Evolutionary conservation across 768 basidiomycete genomes (phyloP).

Genomic region (Hygrophoropsis aurantiaca): DNA sequence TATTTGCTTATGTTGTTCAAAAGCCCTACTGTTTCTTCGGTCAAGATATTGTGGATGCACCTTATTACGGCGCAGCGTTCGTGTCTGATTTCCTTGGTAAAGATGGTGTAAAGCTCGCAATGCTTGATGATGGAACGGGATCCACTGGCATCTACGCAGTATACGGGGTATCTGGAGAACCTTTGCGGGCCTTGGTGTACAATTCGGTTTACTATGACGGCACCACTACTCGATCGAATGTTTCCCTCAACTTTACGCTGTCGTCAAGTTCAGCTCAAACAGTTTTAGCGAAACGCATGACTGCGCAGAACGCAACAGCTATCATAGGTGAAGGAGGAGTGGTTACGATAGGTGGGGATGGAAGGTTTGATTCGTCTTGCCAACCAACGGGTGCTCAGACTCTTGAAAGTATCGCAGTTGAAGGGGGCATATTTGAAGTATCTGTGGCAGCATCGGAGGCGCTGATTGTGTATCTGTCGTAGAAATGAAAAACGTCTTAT

Average conservation of each 20-base stretch:
- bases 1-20: neutral
- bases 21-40: constrained; percentile 44
- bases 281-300: constrained; percentile 29
- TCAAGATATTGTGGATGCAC: constrained; percentile 29
- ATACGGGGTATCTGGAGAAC: constrained; percentile 19
- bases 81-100: constrained; percentile 37
- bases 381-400: constrained; percentile 21
- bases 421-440: constrained; percentile 22
- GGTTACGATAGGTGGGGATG: constrained; percentile 35
- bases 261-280: constrained; percentile 11
- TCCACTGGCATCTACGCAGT: constrained; percentile 32
- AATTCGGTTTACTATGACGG: constrained; percentile 36
- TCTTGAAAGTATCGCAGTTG: constrained; percentile 24
- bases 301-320: constrained; percentile 34
- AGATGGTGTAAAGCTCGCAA: constrained; percentile 29
- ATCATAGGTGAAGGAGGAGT: constrained; percentile 29
- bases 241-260: constrained; percentile 26
- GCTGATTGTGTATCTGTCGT: constrained; percentile 32
- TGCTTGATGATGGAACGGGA: constrained; percentile 34
- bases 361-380: constrained; percentile 29
- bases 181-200: constrained; percentile 32
- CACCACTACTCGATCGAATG: constrained; percentile 30
- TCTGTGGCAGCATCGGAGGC: constrained; percentile 36
- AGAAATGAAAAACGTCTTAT: too few relatives aligned
- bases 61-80: constrained; percentile 38